Percentiles rank a stretch among this genome's conserved stretches.
These are phyloP conservation scores for Serendipita indica DNA, from an alignment of 768 basidiomycete genomes.

Conservation along the genomic window DNA sequence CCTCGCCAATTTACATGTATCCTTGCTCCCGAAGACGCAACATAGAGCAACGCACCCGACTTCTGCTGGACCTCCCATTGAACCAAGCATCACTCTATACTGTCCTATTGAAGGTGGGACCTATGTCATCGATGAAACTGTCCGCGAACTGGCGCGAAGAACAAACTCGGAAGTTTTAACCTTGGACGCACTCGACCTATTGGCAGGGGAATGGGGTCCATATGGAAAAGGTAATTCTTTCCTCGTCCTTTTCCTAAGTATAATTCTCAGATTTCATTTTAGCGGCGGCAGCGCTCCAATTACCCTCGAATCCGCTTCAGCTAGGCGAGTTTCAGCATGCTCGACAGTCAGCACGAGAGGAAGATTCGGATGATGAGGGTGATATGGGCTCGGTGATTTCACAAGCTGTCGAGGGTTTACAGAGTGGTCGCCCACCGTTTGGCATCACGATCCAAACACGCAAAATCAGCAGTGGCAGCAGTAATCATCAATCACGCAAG, in stretches of 20 bases:
- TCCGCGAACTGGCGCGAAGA: constrained; percentile 57
- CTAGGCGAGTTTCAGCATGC: constrained; percentile 20
- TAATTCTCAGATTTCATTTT: constrained; percentile 8
- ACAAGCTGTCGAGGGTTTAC: constrained; percentile 13
- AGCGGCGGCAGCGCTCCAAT: constrained; percentile 57
- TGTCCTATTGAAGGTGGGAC: constrained; percentile 84
- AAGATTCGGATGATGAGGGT: constrained; percentile 32
- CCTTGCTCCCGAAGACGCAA: constrained; percentile 70
- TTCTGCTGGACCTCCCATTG: constrained; percentile 37
- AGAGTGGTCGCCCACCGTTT: constrained; percentile 10
- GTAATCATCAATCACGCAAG: constrained; percentile 21
- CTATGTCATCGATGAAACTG: constrained; percentile 63
- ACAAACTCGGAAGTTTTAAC: constrained; percentile 71
- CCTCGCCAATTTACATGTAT: constrained; percentile 57
- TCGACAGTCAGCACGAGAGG: constrained; percentile 22
- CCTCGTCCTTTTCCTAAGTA: constrained; percentile 35
- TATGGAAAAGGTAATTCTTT: constrained; percentile 36
- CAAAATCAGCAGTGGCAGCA: neutral
- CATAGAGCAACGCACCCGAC: constrained; percentile 51
- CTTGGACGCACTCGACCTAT: constrained; percentile 69
- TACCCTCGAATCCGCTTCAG: constrained; percentile 66
- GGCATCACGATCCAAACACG: neutral
- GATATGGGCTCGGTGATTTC: constrained; percentile 24
- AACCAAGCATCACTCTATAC: constrained; percentile 75
- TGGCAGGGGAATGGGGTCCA: constrained; percentile 74